These are phyloP conservation scores for Tuber microsphaerosporum DNA, from an alignment of 495 filamentous ascomycete genomes.

Conservation along the genomic window DNA sequence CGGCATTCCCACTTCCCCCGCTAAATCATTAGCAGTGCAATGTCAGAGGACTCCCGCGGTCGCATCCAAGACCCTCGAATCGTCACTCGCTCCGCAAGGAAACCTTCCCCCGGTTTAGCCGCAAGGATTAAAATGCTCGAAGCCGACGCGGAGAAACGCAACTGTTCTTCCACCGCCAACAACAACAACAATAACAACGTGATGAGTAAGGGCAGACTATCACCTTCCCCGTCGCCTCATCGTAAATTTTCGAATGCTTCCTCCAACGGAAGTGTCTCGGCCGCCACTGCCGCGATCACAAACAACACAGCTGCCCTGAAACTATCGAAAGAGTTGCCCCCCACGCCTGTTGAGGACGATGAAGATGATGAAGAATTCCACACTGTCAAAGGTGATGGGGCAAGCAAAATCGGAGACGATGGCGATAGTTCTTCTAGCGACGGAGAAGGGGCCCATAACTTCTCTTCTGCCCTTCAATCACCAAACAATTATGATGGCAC, in stretches of 20 bases:
- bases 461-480: not conserved
- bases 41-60: constrained; percentile 39
- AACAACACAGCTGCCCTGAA: constrained; percentile 18
- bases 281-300: constrained; percentile 6
- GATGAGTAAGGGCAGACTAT: constrained; percentile 29
- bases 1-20: not conserved
- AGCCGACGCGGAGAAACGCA: constrained; percentile 41
- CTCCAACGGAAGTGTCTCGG: constrained; percentile 24
- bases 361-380: constrained; percentile 18
- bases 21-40: constrained; percentile 10
- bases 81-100: constrained; percentile 34
- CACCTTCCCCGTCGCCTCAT: constrained; percentile 39
- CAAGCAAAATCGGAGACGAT: not conserved
- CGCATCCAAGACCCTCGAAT: constrained; percentile 39
- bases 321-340: constrained; percentile 37
- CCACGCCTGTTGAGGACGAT: constrained; percentile 40
- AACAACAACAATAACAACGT: constrained; percentile 4
- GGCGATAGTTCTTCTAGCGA: not conserved
- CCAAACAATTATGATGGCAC: not conserved
- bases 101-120: constrained; percentile 40
- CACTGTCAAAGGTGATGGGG: constrained; percentile 5
- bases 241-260: constrained; percentile 25
- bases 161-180: constrained; percentile 10
- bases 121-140: constrained; percentile 42
- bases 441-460: not conserved